Conservation (phyloP, 768 basidiomycete species). For the Pseudohyphozyma bogoriensis region DNA sequence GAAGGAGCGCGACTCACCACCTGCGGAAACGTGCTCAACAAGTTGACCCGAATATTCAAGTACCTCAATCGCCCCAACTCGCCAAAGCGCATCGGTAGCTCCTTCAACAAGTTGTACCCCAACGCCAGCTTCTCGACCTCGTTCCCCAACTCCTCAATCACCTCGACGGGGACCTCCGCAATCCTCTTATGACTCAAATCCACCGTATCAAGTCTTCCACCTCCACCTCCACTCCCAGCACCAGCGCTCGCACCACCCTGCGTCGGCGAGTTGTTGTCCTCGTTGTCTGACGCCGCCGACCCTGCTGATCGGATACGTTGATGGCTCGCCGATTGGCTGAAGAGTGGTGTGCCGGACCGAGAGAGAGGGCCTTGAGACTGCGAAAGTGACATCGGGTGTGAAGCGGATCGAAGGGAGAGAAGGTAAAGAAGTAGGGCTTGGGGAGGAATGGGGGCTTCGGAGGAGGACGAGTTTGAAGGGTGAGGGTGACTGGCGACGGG, state of each 20-base stretch:
- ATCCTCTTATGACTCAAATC: slow-evolving; percentile 71
- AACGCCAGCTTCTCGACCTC: slow-evolving; percentile 63
- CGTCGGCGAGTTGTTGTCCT: background rate
- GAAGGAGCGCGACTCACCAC: slow-evolving; percentile 52
- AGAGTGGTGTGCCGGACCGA: background rate
- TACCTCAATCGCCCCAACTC: slow-evolving; percentile 61
- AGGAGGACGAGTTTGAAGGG: background rate
- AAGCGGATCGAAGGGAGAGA: slow-evolving; percentile 18
- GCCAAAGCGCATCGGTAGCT: slow-evolving; percentile 63
- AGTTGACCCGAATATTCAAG: slow-evolving; percentile 76
- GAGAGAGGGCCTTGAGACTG: slow-evolving; percentile 20
- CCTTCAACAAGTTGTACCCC: slow-evolving; percentile 68
- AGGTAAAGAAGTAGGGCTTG: slow-evolving; percentile 26
- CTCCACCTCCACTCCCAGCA: background rate
- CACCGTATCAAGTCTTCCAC: slow-evolving; percentile 50
- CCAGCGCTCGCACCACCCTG: background rate
- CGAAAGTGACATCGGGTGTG: slow-evolving; percentile 18
- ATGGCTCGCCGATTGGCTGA: background rate
- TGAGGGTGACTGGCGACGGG: background rate
- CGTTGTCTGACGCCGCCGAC: background rate
- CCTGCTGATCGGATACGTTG: slow-evolving; percentile 16
- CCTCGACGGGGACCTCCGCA: slow-evolving; percentile 61
- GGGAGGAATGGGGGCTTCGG: slow-evolving; percentile 18
- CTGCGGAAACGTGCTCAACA: slow-evolving; percentile 68
- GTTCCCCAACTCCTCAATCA: slow-evolving; percentile 65